phyloP scores from a whole-genome alignment of 768 basidiomycete species.

The Leccinum variicolor region DNA sequence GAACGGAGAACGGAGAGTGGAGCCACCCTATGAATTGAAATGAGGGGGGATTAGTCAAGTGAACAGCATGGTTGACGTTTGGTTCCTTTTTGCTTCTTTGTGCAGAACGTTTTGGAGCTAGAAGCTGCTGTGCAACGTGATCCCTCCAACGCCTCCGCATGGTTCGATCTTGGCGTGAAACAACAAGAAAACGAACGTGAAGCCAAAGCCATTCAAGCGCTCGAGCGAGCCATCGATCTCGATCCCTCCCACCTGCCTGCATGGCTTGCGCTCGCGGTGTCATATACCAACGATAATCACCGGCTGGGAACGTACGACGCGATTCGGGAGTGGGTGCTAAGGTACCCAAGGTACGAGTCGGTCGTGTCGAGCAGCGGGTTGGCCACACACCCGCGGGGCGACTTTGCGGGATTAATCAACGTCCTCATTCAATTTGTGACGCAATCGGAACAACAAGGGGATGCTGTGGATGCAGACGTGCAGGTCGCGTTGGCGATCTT shows the following conservation, averaged over 20 bases:
- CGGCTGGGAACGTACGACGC: constrained; percentile 71
- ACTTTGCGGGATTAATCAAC: constrained; percentile 58
- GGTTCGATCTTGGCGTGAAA: constrained; percentile 93
- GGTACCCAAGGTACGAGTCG: constrained; percentile 50
- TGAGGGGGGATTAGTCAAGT: not conserved
- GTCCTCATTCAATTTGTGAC: constrained; percentile 81
- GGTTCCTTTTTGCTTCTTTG: constrained; percentile 9
- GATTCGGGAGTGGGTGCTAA: constrained; percentile 79
- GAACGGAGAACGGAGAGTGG: constrained; percentile 9
- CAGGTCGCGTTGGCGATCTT: constrained; percentile 93
- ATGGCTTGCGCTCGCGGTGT: constrained; percentile 90
- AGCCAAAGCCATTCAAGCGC: constrained; percentile 80
- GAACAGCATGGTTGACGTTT: constrained; percentile 16
- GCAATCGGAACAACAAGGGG: constrained; percentile 40
- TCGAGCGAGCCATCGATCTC: constrained; percentile 75
- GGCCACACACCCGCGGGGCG: constrained; percentile 20
- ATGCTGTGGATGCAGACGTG: constrained; percentile 84
- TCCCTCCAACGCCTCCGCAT: constrained; percentile 64
- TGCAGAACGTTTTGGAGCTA: constrained; percentile 79
- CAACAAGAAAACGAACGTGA: constrained; percentile 99
- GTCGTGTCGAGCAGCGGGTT: constrained; percentile 40
- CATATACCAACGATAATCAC: constrained; percentile 86
- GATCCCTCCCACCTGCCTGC: constrained; percentile 73
- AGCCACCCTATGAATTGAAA: constrained; percentile 2
- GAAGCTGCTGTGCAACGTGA: constrained; percentile 88